Conservation (phyloP, 2,329 filamentous ascomycete species). For the Venturia carpophila region DNA sequence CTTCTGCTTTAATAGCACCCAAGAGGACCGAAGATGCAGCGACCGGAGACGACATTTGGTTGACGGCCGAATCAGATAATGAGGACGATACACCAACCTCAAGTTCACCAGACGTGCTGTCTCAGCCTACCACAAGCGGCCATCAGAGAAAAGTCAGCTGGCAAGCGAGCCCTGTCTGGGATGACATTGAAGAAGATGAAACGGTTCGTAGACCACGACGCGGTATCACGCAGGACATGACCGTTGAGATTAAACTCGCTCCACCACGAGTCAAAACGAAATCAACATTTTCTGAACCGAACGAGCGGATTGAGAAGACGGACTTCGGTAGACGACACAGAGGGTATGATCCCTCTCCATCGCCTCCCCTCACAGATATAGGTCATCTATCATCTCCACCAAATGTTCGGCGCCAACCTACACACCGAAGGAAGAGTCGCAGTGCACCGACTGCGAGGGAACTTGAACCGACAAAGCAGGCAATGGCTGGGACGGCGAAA, state of each 20-base stretch:
- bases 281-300: neutral
- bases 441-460: slow-evolving; percentile 6
- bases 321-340: neutral
- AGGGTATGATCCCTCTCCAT: neutral
- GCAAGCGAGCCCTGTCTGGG: neutral
- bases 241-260: neutral
- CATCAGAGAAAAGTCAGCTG: neutral
- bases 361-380: neutral
- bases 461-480: neutral
- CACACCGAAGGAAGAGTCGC: neutral
- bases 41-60: slow-evolving; percentile 26
- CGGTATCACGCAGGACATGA: neutral
- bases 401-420: neutral
- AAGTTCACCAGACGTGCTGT: neutral
- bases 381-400: neutral
- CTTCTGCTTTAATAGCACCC: neutral
- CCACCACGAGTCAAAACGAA: neutral
- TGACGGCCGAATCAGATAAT: slow-evolving; percentile 26
- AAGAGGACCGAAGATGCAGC: slow-evolving; percentile 15
- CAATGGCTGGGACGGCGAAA: neutral
- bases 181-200: neutral
- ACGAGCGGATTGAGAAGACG: neutral
- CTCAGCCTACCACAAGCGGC: neutral
- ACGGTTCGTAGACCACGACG: neutral
- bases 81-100: neutral